Evolutionary conservation across 345 rosid genomes (phyloP), one percentile per base, ranked within the genome.

Genomic region (Clausena lansium): DNA sequence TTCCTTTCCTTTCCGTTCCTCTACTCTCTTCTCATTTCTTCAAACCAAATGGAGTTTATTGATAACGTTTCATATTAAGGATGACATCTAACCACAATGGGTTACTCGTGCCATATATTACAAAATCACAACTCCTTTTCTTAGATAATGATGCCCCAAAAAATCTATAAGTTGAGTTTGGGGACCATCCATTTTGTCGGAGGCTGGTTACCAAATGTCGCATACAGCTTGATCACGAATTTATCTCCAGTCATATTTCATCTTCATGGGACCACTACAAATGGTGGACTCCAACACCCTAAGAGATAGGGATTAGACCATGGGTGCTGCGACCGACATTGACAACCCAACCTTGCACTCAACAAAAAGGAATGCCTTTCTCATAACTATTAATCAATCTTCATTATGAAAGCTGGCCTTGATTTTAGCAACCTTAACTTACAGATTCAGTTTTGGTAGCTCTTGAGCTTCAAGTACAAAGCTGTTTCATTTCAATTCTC

Each of bases 201-300:
- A 71, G 74, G 71, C 32, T 76, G 39, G 77, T 38, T 60, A 71
- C 79, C 83, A 70, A 79, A 75, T 65, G 74, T 82, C 71, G 35
- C 62, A 69, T 69, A 6, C 78, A 76, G 57, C 71, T 79, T 73
- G 81, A 64, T 81, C 68, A 45, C 77, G 81, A 76, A 78, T 79
- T 45, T 36, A 73, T 80, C 64, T 25, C 5, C n/a, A 10, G 77
- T 79, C 86, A 41, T 83, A 76, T 78, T 71, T 71, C 61, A 41
- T 70, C 79, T 58, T 76, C 84, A 68, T 59, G 89, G 88, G 88
- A 88, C 91, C 89, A 85, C 79, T 41, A 54, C 77, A 64, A 54
- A 67, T 71, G 73, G 76, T 71, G 59, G 71, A 45, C 35, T 76
- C 79, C 78, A 41, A 36, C 57, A 7, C 67, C 47, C 62, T 10